Base-by-base conservation (phyloP, 106 monocot species). In the Ottelia alismoides region DNA sequence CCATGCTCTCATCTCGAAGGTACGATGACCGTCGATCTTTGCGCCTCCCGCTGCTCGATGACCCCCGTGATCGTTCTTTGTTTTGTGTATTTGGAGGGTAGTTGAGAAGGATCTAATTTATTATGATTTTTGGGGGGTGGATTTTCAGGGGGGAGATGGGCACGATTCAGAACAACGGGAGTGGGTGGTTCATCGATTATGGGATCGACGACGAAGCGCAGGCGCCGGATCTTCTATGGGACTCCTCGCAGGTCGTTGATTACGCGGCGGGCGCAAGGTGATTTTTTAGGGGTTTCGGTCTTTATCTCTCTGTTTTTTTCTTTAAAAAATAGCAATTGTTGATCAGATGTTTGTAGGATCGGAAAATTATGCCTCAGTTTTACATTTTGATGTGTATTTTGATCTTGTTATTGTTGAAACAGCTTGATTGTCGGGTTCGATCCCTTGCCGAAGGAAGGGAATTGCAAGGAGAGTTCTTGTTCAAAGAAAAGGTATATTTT, bases 111-210 rank as follows among this genome's bases (percentile, higher is more conserved):
- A n/a, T n/a, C n/a, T 27, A 11, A 9, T 52, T n/a, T 25, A 1
- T 17, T 27, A 4, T 2, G 25, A 16, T 28, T 27, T 2, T 55
- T 31, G 55, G 12, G 20, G 16, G 30, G 17, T 30, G 26, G 54
- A 20, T 27, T 55, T 27, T 27, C 23, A 57, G 28, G 27, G 18
- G 27, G 2, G 45, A 47, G 60, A 47, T 29, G 60, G 27, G 47
- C 20, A 20, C 27, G 19, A 20, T 26, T 5, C 32, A 25, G 57
- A 20, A 24, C 25, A 57, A 57, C 23, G 60, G 49, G 19, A 23
- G 49, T 31, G 49, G 30, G 3, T 61, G 61, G 61, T 61, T 30
- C 49, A 61, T 61, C 10, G 61, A 61, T 21, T 61, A 61, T 16
- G 61, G 50, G 22, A 19, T 17, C 27, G 22, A 30, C 21, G 30